Percentiles rank a stretch among this genome's conserved stretches.
These are phyloP conservation scores for Beauveria asiatica DNA, from an alignment of 2,329 filamentous ascomycete species.

Conservation along the genomic window DNA sequence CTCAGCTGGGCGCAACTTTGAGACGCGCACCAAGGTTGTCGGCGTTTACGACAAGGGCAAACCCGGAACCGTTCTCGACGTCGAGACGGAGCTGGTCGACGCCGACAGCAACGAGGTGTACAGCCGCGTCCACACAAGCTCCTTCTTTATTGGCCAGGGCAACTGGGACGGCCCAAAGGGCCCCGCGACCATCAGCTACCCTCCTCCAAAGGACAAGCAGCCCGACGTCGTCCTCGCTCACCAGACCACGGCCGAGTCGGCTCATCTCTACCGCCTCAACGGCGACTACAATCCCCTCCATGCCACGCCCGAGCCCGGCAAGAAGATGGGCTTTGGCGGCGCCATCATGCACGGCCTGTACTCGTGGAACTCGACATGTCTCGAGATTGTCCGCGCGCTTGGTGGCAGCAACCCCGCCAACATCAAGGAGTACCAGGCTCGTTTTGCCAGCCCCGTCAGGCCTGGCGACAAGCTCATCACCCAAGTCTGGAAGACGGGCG, in stretches of 20 bases:
- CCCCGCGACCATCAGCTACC: conserved; percentile 68
- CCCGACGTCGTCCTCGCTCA: conserved; percentile 64
- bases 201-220: conserved; percentile 64
- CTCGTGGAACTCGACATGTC: conserved; percentile 73
- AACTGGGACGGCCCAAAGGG: conserved; percentile 87
- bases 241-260: conserved; percentile 63
- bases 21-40: conserved; percentile 67
- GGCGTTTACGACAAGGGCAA: conserved; percentile 89
- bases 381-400: conserved; percentile 63
- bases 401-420: conserved; percentile 73
- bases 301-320: conserved; percentile 73
- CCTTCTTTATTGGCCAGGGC: conserved; percentile 73
- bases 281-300: conserved; percentile 94
- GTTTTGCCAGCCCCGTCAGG: conserved; percentile 77
- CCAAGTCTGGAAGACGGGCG: conserved; percentile 72
- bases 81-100: conserved; percentile 69
- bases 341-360: conserved; percentile 84
- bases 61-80: conserved; percentile 72
- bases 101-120: conserved; percentile 61
- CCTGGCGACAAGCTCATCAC: conserved; percentile 76
- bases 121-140: conserved; percentile 57
- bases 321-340: conserved; percentile 86
- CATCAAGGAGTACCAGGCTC: conserved; percentile 79
- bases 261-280: conserved; percentile 74
- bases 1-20: conserved; percentile 64